Conservation (phyloP, 179 eudicot species). For the Corrigiola litoralis region DNA sequence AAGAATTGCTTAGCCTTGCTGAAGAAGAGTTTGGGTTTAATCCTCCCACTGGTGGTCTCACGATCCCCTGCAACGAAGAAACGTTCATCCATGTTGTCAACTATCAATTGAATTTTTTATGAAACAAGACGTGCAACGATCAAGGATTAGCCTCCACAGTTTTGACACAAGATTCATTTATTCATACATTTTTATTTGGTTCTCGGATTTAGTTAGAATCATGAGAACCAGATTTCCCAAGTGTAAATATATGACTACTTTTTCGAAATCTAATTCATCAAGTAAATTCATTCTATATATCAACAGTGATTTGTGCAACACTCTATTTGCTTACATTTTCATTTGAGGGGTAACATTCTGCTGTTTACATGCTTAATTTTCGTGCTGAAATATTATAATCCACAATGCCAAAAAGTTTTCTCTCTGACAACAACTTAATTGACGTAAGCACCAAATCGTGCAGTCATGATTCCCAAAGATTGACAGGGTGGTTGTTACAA, state of each 20-base stretch:
- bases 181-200: conserved; percentile 19
- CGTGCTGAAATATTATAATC: background rate
- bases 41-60: conserved; percentile 37
- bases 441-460: background rate
- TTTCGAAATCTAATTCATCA: conserved; percentile 8
- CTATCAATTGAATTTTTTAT: conserved; percentile 13
- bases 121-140: background rate
- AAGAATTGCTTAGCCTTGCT: conserved; percentile 23
- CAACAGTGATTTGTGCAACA: background rate
- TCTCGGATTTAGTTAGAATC: conserved; percentile 1
- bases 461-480: background rate
- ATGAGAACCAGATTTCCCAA: conserved; percentile 18
- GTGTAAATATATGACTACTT: conserved; percentile 14
- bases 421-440: background rate
- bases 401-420: no score
- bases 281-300: conserved; percentile 5
- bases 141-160: conserved; percentile 7
- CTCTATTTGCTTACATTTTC: background rate
- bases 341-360: conserved; percentile 1
- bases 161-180: background rate
- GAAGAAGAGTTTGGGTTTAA: conserved; percentile 41
- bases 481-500: background rate
- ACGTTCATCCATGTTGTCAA: conserved; percentile 32
- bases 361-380: background rate
- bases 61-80: conserved; percentile 32